Base-by-base conservation (phyloP, 2,329 filamentous ascomycete species). In the Zymoseptoria crescenta region DNA sequence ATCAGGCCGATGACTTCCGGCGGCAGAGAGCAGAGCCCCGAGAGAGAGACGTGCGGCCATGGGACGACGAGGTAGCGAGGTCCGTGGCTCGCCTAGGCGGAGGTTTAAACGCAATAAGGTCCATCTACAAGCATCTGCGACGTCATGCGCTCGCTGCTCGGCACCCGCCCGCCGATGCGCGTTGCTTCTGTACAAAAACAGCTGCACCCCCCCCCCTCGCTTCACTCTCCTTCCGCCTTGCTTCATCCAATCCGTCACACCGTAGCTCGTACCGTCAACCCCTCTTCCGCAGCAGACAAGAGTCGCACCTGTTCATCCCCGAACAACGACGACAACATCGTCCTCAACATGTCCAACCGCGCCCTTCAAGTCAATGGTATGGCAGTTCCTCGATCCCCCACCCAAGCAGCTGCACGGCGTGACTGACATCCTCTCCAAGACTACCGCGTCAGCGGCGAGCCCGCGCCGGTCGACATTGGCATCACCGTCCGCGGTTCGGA, bases 401-500 rank as follows among this genome's bases (percentile, higher is more conserved):
- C 51, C 20, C n/a, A n/a, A n/a, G n/a, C 45, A 8, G 8, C 21
- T 8, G 52, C 52, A 16, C 28, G 20, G 6, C n/a, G 20, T 24
- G n/a, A 29, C 19, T 20, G 20, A 52, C 48, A 55, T 49, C 29
- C 49, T 48, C 60, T 59, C 45, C 16, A 54, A 76, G 74, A 65
- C 62, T 75, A 76, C 60, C 75, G 75, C 13, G 76, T 77, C 59
- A 79, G 78, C 61, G 80, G 79, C 61, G 56, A 52, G 10, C 59
- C 54, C 7, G n/a, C 13, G 13, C 69, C 65, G 2, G 79, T 79
- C 16, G 76, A 86, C 67, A 80, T 87, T 49, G 75, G 75, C 62
- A 84, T 87, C 66, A 86, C 83, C 9, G 74, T 71, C 19, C 81
- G 73, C 67, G 85, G 83, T 13, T 86, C 83, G 0, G 78, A 86